Evolutionary conservation across 225 moss, liverwort and hornwort genomes (phyloP), one percentile per base, ranked within the genome.

Genomic region (Rhytidiadelphus loreus): DNA sequence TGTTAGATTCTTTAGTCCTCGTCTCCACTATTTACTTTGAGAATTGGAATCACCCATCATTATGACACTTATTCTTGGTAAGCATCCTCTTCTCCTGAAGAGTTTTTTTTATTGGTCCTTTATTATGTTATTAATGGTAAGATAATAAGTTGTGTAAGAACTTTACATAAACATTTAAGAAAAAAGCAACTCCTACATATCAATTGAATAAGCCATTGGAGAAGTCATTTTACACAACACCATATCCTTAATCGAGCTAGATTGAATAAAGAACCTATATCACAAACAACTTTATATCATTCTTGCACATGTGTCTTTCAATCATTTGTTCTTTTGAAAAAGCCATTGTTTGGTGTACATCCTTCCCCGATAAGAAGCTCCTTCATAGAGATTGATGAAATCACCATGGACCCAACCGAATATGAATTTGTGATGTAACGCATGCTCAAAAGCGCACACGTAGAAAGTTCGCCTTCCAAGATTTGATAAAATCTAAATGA

Each of bases 141-240:
- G 18, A 46, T 73, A 46, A 73, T 4, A 74, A 48, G 19, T 32
- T 12, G 12, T 2, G 5, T 48, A 32, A 3, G 21, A 33, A 32
- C 17, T 50, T 50, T 21, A 48, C 3, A 50, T 33, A 50, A 50
- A 32, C 33, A 50, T 20, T 77, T 23, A 9, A 35, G 5, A 28
- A 7, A 61, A 25, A 52, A 65, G 65, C n/a, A 82, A 2, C 9
- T 83, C 5, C 1, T 37, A 82, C 12, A 44, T 17, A 24, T 48
- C 3, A 17, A 2, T 37, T 17, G 37, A 50, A 16, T 3, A 48
- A 50, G 2, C 11, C 6, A 3, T n/a, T n/a, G 0, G 7, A 16
- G 25, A 82, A 82, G 12, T 16, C 33, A 58, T 81, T 32, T 23
- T n/a, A n/a, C n/a, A n/a, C n/a, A n/a, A 61, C 16, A 61, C 3